These are phyloP conservation scores for Leccinum sublutescens DNA, from an alignment of 768 basidiomycete genomes.

Conservation along the genomic window DNA sequence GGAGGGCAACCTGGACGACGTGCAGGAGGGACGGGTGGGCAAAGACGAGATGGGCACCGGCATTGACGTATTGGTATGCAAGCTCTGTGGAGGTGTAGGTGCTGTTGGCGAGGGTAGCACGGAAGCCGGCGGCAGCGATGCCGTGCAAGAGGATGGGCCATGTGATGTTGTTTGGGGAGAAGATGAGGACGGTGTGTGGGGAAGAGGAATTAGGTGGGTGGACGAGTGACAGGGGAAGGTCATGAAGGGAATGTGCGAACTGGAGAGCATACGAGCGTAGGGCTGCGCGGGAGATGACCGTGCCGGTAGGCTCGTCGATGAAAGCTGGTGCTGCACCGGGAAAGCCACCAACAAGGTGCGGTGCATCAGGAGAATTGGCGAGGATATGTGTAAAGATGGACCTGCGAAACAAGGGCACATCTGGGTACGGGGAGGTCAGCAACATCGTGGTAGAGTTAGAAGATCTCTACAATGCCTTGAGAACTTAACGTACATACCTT, in stretches of 20 bases:
- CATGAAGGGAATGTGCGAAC: slow-evolving; percentile 56
- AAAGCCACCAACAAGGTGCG: slow-evolving; percentile 40
- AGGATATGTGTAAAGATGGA: slow-evolving; percentile 35
- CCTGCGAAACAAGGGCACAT: slow-evolving; percentile 21
- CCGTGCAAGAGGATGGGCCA: slow-evolving; percentile 48
- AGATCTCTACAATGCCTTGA: no score
- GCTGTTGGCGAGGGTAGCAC: slow-evolving; percentile 72
- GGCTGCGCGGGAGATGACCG: slow-evolving; percentile 53
- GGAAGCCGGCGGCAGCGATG: slow-evolving; percentile 61
- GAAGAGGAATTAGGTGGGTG: slow-evolving; percentile 47
- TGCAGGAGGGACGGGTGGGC: slow-evolving; percentile 59
- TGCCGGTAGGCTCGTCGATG: slow-evolving; percentile 62
- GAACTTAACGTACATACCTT: no score
- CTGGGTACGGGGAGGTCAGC: slow-evolving; percentile 21
- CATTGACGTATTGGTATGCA: slow-evolving; percentile 67
- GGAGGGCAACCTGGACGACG: slow-evolving; percentile 57
- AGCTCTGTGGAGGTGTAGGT: slow-evolving; percentile 69
- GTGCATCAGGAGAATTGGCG: slow-evolving; percentile 15
- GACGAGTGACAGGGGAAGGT: slow-evolving; percentile 42
- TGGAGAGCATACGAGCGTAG: slow-evolving; percentile 52
- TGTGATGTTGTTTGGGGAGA: slow-evolving; percentile 63
- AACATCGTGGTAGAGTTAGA: background rate
- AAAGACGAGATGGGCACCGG: slow-evolving; percentile 61
- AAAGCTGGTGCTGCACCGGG: slow-evolving; percentile 51
- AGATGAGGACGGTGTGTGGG: slow-evolving; percentile 54